A percentile compares a stretch with the other conserved stretches of the same genome.
Conservation (phyloP, 1,284 basidiomycete species). For the Pyrrhoderma lamaoense region DNA sequence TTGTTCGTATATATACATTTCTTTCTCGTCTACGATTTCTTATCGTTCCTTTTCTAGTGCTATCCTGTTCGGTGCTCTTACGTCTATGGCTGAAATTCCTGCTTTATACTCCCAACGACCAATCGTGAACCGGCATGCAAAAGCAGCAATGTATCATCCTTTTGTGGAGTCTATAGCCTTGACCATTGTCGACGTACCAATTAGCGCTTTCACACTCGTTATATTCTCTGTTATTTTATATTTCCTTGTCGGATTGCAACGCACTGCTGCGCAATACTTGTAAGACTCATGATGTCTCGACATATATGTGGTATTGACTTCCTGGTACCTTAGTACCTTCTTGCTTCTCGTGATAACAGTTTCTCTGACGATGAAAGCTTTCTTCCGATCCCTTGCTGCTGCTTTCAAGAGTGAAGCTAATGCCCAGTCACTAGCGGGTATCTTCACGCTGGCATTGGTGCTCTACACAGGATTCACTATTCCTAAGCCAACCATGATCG, state of each 20-base stretch:
- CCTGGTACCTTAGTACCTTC: constrained; percentile 31
- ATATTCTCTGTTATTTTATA: constrained; percentile 54
- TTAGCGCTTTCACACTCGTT: constrained; percentile 44
- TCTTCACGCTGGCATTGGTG: constrained; percentile 39
- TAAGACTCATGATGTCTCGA: constrained; percentile 26
- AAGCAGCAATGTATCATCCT: constrained; percentile 58
- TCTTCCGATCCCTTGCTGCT: constrained; percentile 46
- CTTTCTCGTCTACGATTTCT: too few relatives aligned
- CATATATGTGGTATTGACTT: neutral
- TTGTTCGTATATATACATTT: constrained; percentile 27
- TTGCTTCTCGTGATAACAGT: constrained; percentile 39
- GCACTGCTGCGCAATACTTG: constrained; percentile 51
- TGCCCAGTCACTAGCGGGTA: constrained; percentile 44
- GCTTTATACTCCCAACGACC: constrained; percentile 66
- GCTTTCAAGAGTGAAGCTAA: constrained; percentile 35
- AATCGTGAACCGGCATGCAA: constrained; percentile 56
- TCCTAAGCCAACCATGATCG: constrained; percentile 23
- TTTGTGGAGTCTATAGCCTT: constrained; percentile 61
- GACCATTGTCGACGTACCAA: constrained; percentile 65
- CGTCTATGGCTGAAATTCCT: constrained; percentile 67
- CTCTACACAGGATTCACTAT: constrained; percentile 41
- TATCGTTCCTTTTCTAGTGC: constrained; percentile 27
- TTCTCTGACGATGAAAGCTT: constrained; percentile 44
- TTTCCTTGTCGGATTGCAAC: constrained; percentile 55
- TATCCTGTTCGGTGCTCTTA: constrained; percentile 46